Evolutionary conservation across 2,329 filamentous ascomycete species (phyloP), one percentile per base, ranked within the genome.

Genomic region (Talaromyces sp.): DNA sequence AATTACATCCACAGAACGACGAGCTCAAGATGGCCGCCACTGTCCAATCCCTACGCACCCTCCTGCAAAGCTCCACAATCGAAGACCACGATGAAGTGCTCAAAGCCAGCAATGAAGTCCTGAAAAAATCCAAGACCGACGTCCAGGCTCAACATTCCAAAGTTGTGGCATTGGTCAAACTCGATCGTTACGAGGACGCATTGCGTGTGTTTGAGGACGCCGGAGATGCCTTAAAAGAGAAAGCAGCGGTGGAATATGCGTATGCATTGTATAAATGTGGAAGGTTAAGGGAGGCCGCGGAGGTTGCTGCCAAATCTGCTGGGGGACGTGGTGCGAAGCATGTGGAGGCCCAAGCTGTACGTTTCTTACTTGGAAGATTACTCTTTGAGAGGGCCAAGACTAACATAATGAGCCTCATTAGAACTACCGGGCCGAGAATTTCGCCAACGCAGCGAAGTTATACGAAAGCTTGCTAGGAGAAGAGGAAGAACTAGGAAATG

Each of bases 251-350:
- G 68, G 87, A 88, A 72, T 85, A 87, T 73, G 84, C 85, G 22
- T 89, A 89, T 76, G 83, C 84, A 31, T 77, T 88, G 52, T 89
- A 89, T 76, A 89, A 88, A 69, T 78, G 79, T 43, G 87, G 86
- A 37, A 79, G 82, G 59, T 78, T 84, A 31, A 78, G 81, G 27
- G 81, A 85, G 71, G 87, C 87, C 19, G 82, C 82, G 13, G 76
- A 82, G 33, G 73, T 86, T 33, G 83, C 84, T 27, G 77, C 79
- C 11, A 73, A 72, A 4, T 72, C 75, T 33, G 74, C 74, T 27
- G 70, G 73, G 56, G 75, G 77, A 27, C 80, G 86, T 70, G 86
- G 85, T 43, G 81, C 83, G 66, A 81, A 79, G 68, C 87, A 89
- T 76, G 79, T 89, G 33, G 83, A 88, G 67, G 86, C 86, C 50